Base-by-base conservation (phyloP, 768 basidiomycete genomes). In the Pleurotus tuber-regium region DNA sequence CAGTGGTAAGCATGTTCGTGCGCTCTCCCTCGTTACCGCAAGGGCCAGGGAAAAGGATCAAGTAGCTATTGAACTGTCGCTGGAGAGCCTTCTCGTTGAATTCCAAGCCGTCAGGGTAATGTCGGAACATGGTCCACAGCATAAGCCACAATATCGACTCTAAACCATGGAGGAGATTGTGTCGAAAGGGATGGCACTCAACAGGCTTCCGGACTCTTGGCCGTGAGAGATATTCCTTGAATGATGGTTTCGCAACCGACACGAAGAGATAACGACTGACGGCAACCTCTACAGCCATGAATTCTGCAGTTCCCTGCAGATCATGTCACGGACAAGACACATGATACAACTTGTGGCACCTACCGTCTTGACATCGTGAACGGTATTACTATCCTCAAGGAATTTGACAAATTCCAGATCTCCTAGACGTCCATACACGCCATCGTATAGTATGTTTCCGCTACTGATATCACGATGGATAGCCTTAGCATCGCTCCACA, bases 381-480 rank as follows among this genome's bases (percentile, higher is more conserved):
- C 2, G 7, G 11, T 2, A 3, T 39, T 8, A 9, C 25, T 25
- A 7, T 49, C 49, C 11, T 41, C 51, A 4, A 31, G 26, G n/a
- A 16, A 19, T 23, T 23, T 41, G 25, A 38, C 44, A 18, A 33
- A 58, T 18, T 58, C 57, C 2, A 58, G 31, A 48, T 58, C 57
- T 2, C 38, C 29, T n/a, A 58, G 28, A 35, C 50, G 57, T 31
- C 46, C 51, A 4, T 50, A 28, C 21, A 1, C 14, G 29, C 36
- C 30, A 25, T 33, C 38, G n/a, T 41, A 51, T 4, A 57, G n/a
- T 9, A 48, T 41, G 38, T 59, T 59, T 23, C 52, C 58, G 7
- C 48, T 44, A 30, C 58, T 59, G 12, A 59, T 47, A 40, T 59
- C 58, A 9, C 58, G 49, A 49, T 59, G 56, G 25, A 59, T 42